Conservation (phyloP, 495 filamentous ascomycete species). For the Penicillium parvum region DNA sequence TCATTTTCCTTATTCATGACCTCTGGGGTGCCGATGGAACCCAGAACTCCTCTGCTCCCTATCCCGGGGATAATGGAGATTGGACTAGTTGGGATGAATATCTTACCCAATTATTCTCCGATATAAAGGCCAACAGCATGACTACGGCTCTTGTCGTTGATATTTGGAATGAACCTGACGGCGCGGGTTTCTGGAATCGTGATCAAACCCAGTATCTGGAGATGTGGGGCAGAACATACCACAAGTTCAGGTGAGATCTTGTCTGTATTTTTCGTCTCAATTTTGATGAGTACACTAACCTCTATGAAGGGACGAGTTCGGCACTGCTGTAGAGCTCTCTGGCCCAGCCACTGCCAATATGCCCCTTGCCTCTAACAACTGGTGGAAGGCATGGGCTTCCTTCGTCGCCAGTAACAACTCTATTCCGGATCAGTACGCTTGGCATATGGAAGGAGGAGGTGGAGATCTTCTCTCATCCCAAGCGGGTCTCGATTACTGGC, state of each 20-base stretch:
- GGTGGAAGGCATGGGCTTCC: conserved; percentile 28
- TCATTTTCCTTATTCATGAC: conserved; percentile 39
- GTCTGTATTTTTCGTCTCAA: not conserved
- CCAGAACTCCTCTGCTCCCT: conserved; percentile 17
- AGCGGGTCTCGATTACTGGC: conserved; percentile 14
- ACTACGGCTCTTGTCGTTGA: conserved; percentile 30
- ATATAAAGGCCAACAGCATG: conserved; percentile 29
- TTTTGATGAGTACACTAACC: not conserved
- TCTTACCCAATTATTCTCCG: conserved; percentile 24
- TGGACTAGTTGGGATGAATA: conserved; percentile 36
- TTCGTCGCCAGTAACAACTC: conserved; percentile 22
- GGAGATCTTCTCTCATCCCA: conserved; percentile 20
- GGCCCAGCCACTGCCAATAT: conserved; percentile 25
- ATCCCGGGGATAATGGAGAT: conserved; percentile 38
- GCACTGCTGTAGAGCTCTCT: conserved; percentile 16
- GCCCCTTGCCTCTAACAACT: conserved; percentile 17
- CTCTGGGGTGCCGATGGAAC: conserved; percentile 38
- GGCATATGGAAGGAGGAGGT: conserved; percentile 24
- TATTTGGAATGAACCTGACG: conserved; percentile 45
- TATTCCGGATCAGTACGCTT: conserved; percentile 37
- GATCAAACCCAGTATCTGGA: conserved; percentile 29
- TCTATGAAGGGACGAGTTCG: not conserved
- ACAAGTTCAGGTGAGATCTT: conserved; percentile 24
- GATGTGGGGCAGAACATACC: conserved; percentile 23
- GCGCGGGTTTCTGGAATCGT: conserved; percentile 30